Evolutionary conservation across 2,329 filamentous ascomycete species (phyloP), one percentile per base, ranked within the genome.

Genomic region (Ploettnerulaceae sp.): DNA sequence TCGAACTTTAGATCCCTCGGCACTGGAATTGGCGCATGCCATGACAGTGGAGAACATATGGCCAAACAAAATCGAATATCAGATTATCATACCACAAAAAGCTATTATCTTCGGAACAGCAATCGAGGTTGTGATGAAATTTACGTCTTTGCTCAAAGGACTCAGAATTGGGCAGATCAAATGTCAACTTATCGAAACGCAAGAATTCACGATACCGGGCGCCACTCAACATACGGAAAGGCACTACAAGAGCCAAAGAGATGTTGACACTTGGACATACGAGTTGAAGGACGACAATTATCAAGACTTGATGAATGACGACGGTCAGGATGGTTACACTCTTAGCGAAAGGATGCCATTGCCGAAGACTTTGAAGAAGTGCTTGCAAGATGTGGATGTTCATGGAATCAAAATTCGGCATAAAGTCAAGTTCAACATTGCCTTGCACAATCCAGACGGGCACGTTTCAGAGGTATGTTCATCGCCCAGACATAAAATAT

Each of bases 41-140:
- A 93, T 96, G 88, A 88, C 87, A 53, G 90, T 97, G 54, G 90
- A 96, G 67, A 96, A 96, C 62, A 86, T 95, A 54, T 98, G 93
- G 93, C 86, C 89, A 5, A 93, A 95, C 71, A 98, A 98, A 72
- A 79, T 97, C 58, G 88, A 95, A 65, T 98, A 98, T 69, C 91
- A 89, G 22, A 89, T 98, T 53, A 81, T 88, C 48, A 87, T 95
- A 8, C 91, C 93, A 0, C 90, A 89, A 61, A 96, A 96, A 70
- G 93, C 93, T 2, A 84, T 95, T 44, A 86, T 95, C 14, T 95
- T 96, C 60, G 93, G 93, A 39, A 94, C 88, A n/a, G 76, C 77
- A 17, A 82, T 97, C 38, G 81, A 82, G 1, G 76, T 95, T 49
- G 83, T 95, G 58, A 91, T 96, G 70, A 81, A 86, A 53, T 82